Evolutionary conservation across 139 green algal genomes (phyloP).

Genomic region (Ostreobium quekettii): DNA sequence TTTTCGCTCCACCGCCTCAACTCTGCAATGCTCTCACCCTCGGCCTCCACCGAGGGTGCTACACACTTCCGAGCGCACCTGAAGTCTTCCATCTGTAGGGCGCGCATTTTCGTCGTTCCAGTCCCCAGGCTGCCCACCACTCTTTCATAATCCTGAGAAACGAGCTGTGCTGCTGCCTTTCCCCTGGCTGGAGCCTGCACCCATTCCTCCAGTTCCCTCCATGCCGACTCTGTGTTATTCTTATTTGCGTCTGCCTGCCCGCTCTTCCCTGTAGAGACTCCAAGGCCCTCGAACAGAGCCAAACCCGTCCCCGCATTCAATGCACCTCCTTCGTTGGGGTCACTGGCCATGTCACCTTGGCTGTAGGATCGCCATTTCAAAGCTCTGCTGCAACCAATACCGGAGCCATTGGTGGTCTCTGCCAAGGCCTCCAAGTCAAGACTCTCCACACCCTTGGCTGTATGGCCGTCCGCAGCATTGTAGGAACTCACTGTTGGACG

Average conservation of each 20-base stretch:
- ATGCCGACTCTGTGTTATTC: too few relatives aligned
- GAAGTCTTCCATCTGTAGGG: constrained; percentile 51
- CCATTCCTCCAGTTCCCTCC: too few relatives aligned
- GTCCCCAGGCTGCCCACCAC: not conserved
- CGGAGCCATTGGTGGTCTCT: too few relatives aligned
- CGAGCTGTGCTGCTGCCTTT: not conserved
- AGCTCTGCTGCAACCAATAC: too few relatives aligned
- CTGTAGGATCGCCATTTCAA: too few relatives aligned
- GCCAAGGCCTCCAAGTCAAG: too few relatives aligned
- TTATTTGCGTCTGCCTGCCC: too few relatives aligned
- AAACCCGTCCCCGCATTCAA: too few relatives aligned
- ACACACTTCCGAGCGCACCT: constrained; percentile 42
- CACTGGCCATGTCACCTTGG: too few relatives aligned
- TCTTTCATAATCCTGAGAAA: not conserved
- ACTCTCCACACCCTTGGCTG: not conserved
- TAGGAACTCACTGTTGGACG: not conserved
- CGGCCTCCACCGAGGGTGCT: constrained; percentile 26
- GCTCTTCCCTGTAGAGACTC: too few relatives aligned
- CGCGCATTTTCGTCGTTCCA: constrained; percentile 24
- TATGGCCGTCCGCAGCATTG: not conserved
- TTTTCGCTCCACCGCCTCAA: constrained; percentile 54
- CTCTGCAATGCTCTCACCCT: constrained; percentile 33
- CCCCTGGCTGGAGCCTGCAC: not conserved
- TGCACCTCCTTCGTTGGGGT: too few relatives aligned
- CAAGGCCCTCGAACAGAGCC: too few relatives aligned